Base-by-base conservation (phyloP, 2,329 filamentous ascomycete genomes). In the Metarhizium humberi region DNA sequence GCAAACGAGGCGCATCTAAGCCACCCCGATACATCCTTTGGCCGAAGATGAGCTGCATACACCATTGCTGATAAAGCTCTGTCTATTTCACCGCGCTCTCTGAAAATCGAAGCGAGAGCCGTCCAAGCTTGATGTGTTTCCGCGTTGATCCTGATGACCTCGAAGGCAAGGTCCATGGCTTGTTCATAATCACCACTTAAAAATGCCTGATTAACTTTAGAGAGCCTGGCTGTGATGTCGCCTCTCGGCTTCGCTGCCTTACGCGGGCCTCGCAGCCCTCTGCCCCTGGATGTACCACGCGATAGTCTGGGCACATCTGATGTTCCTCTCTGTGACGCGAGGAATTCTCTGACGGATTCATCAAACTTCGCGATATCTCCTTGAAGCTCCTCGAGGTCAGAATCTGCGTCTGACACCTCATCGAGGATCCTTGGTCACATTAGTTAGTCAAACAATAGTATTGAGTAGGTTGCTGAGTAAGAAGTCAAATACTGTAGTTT, bases 201-300 rank as follows among this genome's bases (percentile, higher is more conserved):
- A 64, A 85, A 91, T 4, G 84, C 81, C 57, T 85, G 77, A 56
- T 84, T 88, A 3, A 88, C 88, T 63, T 80, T 76, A 50, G 80
- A 78, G 51, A 91, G 76, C 46, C 85, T 75, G 45, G 80, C 75
- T 63, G 86, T 89, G 67, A 91, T 88, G 61, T 90, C 85, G 45
- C 79, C 82, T 48, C 85, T 81, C 16, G 85, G 86, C 65, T 88
- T 86, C 8, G 81, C 84, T 29, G 82, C 79, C 65, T 84, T 82
- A 18, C 80, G 74, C 30, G 78, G 79, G 6, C 79, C 79, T 14
- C 73, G 68, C 49, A 66, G 56, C 32, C 72, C 64, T 54, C 64
- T 63, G 18, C 63, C 65, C 30, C 65, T 64, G 25, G 55, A 45
- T 6, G 57, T 60, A 42, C 64, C 60, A 13, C 64, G 62, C 18